Percentiles rank a stretch among this genome's conserved stretches.
phyloP scores from a whole-genome alignment of 169 alveolate genomes.

The Eimeria necatrix region DNA sequence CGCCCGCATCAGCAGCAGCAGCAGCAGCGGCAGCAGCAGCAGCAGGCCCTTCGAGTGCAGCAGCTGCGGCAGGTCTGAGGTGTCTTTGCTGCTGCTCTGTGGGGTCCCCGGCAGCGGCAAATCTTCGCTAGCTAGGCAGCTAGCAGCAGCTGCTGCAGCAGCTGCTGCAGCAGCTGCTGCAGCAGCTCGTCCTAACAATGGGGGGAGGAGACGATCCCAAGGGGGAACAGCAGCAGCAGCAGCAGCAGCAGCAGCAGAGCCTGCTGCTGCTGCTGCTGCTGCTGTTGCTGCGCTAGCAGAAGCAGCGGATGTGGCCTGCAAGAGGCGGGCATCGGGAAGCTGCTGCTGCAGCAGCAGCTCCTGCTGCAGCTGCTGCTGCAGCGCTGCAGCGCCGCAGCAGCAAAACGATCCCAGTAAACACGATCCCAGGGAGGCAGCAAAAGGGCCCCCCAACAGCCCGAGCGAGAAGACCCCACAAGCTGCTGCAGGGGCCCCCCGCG shows the following conservation, averaged over 20 bases:
- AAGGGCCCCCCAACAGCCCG: too few species aligned
- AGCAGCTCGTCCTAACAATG: background rate
- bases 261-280: background rate
- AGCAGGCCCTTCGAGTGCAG: conserved; percentile 16
- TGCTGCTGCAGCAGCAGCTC: conserved; percentile 17
- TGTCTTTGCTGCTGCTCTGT: conserved; percentile 31
- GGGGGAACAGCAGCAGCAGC: conserved; percentile 1
- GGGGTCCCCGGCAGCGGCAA: conserved; percentile 55
- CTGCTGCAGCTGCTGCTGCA: background rate
- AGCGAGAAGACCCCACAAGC: too few species aligned
- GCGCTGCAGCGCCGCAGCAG: background rate
- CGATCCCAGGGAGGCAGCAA: too few species aligned
- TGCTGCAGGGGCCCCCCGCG: background rate
- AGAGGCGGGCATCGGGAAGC: background rate
- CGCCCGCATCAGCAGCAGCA: background rate
- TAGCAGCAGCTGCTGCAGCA: background rate
- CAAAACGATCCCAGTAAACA: background rate
- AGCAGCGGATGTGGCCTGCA: too few species aligned
- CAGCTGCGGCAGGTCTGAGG: background rate
- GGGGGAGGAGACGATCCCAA: background rate
- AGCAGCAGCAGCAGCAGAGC: background rate
- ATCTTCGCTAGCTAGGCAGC: conserved; percentile 37
- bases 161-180: too few species aligned
- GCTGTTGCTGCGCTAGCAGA: background rate
- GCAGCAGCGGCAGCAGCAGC: conserved; percentile 26